Conservation (phyloP, 768 basidiomycete genomes). For the Boletus rubroflammeus region DNA sequence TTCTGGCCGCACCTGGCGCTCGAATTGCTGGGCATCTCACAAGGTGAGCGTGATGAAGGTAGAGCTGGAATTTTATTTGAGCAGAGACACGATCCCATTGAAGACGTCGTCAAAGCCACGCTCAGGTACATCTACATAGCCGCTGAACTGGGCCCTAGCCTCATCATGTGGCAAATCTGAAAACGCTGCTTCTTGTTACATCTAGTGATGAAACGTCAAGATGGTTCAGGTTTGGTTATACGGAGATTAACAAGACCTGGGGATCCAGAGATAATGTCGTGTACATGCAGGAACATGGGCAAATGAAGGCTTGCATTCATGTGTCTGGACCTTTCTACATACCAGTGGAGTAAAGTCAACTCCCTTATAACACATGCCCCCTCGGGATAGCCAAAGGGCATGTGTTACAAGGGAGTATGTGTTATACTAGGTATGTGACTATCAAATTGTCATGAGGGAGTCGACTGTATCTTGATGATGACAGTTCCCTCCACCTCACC, state of each 20-base stretch:
- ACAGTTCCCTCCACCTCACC: not conserved
- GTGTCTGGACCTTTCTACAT: not conserved
- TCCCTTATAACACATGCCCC: too few species aligned
- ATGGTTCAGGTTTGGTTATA: not conserved
- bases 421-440: too few species aligned
- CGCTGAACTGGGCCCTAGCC: not conserved
- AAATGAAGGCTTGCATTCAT: not conserved
- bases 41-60: not conserved
- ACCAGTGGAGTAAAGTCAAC: not conserved
- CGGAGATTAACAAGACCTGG: constrained; percentile 2
- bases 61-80: not conserved
- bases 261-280: constrained; percentile 1
- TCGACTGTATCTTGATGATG: not conserved
- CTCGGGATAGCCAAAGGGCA: too few species aligned
- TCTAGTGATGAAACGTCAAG: not conserved
- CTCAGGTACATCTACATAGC: not conserved
- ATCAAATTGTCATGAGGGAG: too few species aligned
- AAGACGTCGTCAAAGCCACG: not conserved
- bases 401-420: too few species aligned
- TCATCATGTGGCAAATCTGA: not conserved
- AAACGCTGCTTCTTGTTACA: not conserved
- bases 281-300: not conserved
- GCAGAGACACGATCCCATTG: not conserved
- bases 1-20: not conserved
- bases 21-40: not conserved